Evolutionary conservation across 495 filamentous ascomycete species (phyloP), one percentile per base, ranked within the genome.

Genomic region (Penicillium silybi): DNA sequence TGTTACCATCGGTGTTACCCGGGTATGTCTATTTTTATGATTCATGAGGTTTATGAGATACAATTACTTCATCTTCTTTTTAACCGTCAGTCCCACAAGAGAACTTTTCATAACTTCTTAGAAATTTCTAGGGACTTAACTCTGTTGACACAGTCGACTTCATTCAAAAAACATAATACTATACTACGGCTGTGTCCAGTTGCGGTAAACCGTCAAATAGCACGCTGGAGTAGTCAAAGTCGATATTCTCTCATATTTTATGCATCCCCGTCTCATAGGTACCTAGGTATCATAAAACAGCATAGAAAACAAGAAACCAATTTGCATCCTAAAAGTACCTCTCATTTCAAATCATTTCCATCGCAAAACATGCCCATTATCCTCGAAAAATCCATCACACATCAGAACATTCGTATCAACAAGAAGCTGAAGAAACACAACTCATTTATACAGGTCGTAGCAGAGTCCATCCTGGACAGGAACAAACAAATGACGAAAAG

Each of bases 361-460:
- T 51, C 26, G 32, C 37, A 50, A 42, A 46, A 25, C 44, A 38
- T 46, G 37, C 38, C 35, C 46, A 40, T 20, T 38, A 16, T 23
- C 42, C 46, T 41, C 37, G 40, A 26, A 52, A 57, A 44, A 53
- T 41, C 23, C 35, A 50, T 47, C 41, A 50, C 9, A 50, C 39
- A 45, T 50, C 19, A 46, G 26, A 46, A 39, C 40, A 45, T 48
- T 32, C 47, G 46, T 56, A 62, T 53, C 47, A 23, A 61, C 58
- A 55, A 18, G 32, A 44, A 49, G 44, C 29, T 37, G 27, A 45
- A 41, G 27, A 45, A 38, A 22, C 47, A 27, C 27, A 49, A 35
- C 44, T 54, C 59, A 35, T 59, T 59, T 58, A 27, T 59, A 59
- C 59, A 62, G 40, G 45, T 53, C 55, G 44, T 62, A 35, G 34